Base-by-base conservation (phyloP, 2,329 filamentous ascomycete species). In the Pseudopithomyces chartarum region DNA sequence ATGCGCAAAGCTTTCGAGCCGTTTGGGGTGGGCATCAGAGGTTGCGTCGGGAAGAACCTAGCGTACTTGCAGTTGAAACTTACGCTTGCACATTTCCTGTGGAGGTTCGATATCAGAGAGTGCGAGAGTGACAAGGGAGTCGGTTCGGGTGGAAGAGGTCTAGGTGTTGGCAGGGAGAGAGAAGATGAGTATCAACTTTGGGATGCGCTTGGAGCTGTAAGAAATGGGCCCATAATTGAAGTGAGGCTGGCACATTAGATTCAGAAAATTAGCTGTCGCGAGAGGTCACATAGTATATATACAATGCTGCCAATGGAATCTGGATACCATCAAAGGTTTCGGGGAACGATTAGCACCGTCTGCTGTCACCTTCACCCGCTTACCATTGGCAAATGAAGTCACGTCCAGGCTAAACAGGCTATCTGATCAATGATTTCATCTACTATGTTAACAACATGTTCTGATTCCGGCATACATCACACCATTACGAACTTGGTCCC, bases 141-240 rank as follows among this genome's bases (percentile, higher is more conserved):
- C 13, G 68, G 66, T n/a, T 58, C 53, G 2, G 68, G 64, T 2
- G 38, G 57, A 23, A 29, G 51, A 29, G 60, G 48, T 6, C n/a
- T 69, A 33, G 65, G 62, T 32, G 39, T 61, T 19, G 67, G 66
- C 3, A 58, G 68, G 52, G 40, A 65, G 36, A 62, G 66, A 34
- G 50, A 52, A 34, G 62, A 64, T 2, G 89, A 91, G 78, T 90
- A 86, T 72, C 88, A 90, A 76, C 71, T 91, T 53, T 76, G 81
- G 46, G 89, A 92, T 71, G 87, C 84, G n/a, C 90, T 91, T 71
- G 90, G 88, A 22, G 88, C 86, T 62, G 78, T 84, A 60, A 90
- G 90, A 77, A 81, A 88, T 64, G 89, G 89, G 1, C 85, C 87
- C 1, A 80, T 89, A 78, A 80, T 90, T 40, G 83, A 90, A 77